Evolutionary conservation across 1,139 yeast genomes (phyloP).

Genomic region (Candida neerlandica): DNA sequence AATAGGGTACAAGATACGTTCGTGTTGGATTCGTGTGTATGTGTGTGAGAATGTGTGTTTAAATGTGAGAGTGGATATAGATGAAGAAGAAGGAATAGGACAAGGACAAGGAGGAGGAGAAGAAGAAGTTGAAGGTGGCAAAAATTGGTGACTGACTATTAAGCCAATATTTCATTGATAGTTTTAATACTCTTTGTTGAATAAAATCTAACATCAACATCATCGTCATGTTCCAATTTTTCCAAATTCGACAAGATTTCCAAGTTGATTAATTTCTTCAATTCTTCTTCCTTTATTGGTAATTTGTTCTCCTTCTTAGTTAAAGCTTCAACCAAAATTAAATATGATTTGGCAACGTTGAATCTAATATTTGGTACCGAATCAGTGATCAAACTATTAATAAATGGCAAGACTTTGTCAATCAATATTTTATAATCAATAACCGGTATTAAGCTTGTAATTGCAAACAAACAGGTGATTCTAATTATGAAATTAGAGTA

Average conservation of each 20-base stretch:
- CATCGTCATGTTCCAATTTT: conserved; percentile 68
- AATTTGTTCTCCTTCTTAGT: conserved; percentile 22
- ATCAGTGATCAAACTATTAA: conserved; percentile 71
- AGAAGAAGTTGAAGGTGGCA: no score
- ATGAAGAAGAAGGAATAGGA: background rate
- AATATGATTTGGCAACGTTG: conserved; percentile 87
- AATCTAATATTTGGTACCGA: conserved; percentile 93
- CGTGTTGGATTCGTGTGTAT: background rate
- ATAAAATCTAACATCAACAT: conserved; percentile 87
- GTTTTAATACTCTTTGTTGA: conserved; percentile 62
- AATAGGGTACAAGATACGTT: background rate
- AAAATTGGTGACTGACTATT: background rate
- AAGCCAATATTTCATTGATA: conserved; percentile 28
- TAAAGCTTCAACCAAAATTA: conserved; percentile 58
- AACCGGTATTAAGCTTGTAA: conserved; percentile 76
- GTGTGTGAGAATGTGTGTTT: background rate
- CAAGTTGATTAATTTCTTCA: conserved; percentile 47
- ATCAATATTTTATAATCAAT: conserved; percentile 60
- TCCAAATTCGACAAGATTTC: conserved; percentile 69
- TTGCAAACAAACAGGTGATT: conserved; percentile 86
- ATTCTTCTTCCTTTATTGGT: conserved; percentile 26
- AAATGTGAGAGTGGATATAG: background rate
- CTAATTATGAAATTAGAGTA: conserved; percentile 81
- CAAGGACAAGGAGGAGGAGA: no score
- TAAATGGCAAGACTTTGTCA: conserved; percentile 75